Conservation (phyloP, 306 rosid species). For the Rosa chinensis region DNA sequence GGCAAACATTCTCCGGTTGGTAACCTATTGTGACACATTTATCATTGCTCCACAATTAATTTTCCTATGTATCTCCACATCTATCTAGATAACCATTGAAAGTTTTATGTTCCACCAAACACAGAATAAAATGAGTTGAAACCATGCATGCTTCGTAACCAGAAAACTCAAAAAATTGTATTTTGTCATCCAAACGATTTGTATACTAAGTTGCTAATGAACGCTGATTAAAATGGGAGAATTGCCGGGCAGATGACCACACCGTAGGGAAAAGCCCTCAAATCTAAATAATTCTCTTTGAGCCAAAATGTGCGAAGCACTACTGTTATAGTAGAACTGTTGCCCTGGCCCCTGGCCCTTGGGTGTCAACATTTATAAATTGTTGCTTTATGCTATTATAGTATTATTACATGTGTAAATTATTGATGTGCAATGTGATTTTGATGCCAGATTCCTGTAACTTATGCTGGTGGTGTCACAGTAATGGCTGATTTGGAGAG, state of each 20-base stretch:
- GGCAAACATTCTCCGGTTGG: slow-evolving; percentile 87
- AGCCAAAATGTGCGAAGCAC: not conserved
- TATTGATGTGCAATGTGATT: not conserved
- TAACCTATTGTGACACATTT: slow-evolving; percentile 12
- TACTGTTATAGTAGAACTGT: not conserved
- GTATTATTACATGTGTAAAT: slow-evolving; percentile 3
- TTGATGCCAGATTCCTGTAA: slow-evolving; percentile 73
- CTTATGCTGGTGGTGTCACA: slow-evolving; percentile 93
- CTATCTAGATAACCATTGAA: not conserved
- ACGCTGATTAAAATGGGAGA: not conserved
- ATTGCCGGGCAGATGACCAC: not conserved
- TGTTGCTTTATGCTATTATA: slow-evolving; percentile 14
- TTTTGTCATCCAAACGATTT: not conserved
- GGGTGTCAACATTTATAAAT: not conserved
- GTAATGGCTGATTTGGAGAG: slow-evolving; percentile 78
- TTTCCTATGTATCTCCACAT: not conserved
- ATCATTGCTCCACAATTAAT: not conserved
- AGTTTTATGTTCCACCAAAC: not conserved
- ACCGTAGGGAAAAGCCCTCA: not conserved
- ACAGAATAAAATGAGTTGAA: not conserved
- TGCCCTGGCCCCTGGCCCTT: too few relatives aligned
- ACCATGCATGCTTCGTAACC: not conserved
- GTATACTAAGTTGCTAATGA: not conserved
- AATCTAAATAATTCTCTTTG: not conserved
- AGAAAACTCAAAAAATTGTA: not conserved